Evolutionary conservation across 768 basidiomycete species (phyloP).

Genomic region (Rhodotorula diobovata): DNA sequence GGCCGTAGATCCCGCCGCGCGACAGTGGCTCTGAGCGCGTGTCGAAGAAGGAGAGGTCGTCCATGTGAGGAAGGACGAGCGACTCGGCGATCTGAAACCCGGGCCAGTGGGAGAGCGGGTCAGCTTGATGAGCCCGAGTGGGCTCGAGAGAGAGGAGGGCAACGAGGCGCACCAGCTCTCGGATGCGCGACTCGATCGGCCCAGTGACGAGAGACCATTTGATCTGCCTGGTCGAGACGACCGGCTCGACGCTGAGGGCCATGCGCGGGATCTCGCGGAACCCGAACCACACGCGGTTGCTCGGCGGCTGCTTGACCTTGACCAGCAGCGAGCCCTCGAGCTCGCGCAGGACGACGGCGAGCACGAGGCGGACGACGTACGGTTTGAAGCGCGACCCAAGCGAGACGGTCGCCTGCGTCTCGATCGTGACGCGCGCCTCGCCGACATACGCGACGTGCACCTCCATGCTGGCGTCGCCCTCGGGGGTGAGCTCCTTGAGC

Average conservation of each 20-base stretch:
- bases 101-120: background rate
- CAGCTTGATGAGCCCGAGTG: too few species aligned
- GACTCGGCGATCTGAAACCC: conserved; percentile 75
- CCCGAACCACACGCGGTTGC: conserved; percentile 85
- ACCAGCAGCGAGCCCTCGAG: conserved; percentile 85
- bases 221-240: conserved; percentile 89
- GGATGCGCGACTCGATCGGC: conserved; percentile 80
- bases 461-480: conserved; percentile 87
- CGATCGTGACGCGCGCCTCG: conserved; percentile 80
- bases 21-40: conserved; percentile 53
- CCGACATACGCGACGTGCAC: conserved; percentile 78
- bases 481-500: conserved; percentile 92
- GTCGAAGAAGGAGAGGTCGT: conserved; percentile 94
- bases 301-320: conserved; percentile 82
- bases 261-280: conserved; percentile 84
- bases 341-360: conserved; percentile 81
- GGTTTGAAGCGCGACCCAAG: conserved; percentile 74
- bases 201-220: conserved; percentile 88
- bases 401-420: conserved; percentile 78
- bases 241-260: conserved; percentile 82
- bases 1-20: conserved; percentile 85
- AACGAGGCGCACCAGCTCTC: conserved; percentile 66
- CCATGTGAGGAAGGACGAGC: conserved; percentile 94
- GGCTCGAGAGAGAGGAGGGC: too few species aligned
- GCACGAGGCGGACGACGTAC: conserved; percentile 79